Conservation (phyloP, 2,329 filamentous ascomycete genomes). For the Sarocladiaceae sp. region DNA sequence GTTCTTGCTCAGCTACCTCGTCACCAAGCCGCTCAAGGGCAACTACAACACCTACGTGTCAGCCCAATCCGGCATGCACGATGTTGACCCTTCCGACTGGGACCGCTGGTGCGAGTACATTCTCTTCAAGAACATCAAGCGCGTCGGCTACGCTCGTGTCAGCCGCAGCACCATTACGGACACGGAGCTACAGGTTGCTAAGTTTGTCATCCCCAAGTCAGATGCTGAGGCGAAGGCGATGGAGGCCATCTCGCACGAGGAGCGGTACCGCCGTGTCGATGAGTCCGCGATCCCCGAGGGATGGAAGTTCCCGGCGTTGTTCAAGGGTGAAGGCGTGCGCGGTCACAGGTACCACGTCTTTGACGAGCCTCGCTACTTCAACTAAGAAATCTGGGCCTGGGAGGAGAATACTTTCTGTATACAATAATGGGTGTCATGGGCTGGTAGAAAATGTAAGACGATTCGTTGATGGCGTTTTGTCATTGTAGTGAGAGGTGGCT, state of each 20-base stretch:
- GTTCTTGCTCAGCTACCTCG: conserved; percentile 84
- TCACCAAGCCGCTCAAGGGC: conserved; percentile 81
- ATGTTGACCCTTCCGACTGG: conserved; percentile 89
- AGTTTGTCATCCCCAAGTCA: conserved; percentile 73
- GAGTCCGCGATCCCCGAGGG: conserved; percentile 73
- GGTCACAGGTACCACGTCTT: conserved; percentile 95
- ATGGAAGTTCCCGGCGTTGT: conserved; percentile 76
- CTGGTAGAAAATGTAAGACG: no score
- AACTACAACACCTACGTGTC: conserved; percentile 98
- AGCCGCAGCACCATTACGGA: conserved; percentile 90
- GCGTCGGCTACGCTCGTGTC: conserved; percentile 84
- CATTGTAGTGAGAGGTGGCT: no score
- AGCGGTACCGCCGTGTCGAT: conserved; percentile 51
- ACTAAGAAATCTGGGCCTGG: conserved; percentile 18
- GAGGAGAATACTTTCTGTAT: no score
- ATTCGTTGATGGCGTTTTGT: no score
- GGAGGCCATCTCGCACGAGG: conserved; percentile 38
- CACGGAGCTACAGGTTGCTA: conserved; percentile 93
- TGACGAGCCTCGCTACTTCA: conserved; percentile 74
- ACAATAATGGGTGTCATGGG: no score
- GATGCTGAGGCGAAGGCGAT: conserved; percentile 47
- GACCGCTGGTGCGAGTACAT: conserved; percentile 99
- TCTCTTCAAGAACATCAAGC: conserved; percentile 79
- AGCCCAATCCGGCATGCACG: conserved; percentile 80
- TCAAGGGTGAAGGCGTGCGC: conserved; percentile 77